These are phyloP conservation scores for Zanthoxylum bungeanum DNA, from an alignment of 345 rosid genomes.

Conservation along the genomic window DNA sequence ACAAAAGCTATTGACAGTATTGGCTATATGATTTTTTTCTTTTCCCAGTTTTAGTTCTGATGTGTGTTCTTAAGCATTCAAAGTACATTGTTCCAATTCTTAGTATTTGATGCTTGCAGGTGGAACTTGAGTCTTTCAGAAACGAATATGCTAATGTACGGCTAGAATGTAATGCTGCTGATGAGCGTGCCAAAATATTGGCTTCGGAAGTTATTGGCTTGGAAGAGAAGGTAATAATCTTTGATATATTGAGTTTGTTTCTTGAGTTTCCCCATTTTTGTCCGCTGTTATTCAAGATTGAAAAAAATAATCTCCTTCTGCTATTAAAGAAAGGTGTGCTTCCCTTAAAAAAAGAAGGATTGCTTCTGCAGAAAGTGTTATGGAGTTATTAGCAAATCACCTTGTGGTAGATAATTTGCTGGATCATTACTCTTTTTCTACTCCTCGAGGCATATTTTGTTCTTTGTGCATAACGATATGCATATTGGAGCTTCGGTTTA, in stretches of 20 bases:
- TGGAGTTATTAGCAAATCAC: not conserved
- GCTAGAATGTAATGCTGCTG: conserved; percentile 87
- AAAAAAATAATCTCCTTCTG: not conserved
- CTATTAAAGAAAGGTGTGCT: not conserved
- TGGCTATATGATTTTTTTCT: conserved; percentile 7
- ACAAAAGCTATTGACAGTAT: not conserved
- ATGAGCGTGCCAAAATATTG: conserved; percentile 83
- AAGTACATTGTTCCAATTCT: not conserved
- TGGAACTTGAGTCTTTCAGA: conserved; percentile 74
- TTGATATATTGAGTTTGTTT: not conserved
- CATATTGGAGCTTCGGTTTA: not conserved
- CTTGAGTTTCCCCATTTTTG: not conserved
- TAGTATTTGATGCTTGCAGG: conserved; percentile 41
- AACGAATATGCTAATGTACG: conserved; percentile 66
- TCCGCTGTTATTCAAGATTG: not conserved
- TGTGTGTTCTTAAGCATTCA: not conserved
- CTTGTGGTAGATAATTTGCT: not conserved
- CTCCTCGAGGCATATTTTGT: not conserved
- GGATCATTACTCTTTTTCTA: not conserved
- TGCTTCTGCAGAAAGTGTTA: not conserved
- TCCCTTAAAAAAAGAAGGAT: too few species aligned
- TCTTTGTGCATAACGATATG: not conserved
- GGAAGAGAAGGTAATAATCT: conserved; percentile 88
- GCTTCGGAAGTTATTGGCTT: conserved; percentile 96
- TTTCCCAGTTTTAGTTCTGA: not conserved